A percentile compares a stretch with the other conserved stretches of the same genome.
phyloP scores from a whole-genome alignment of 768 basidiomycete genomes.

The Daedalea quercina region DNA sequence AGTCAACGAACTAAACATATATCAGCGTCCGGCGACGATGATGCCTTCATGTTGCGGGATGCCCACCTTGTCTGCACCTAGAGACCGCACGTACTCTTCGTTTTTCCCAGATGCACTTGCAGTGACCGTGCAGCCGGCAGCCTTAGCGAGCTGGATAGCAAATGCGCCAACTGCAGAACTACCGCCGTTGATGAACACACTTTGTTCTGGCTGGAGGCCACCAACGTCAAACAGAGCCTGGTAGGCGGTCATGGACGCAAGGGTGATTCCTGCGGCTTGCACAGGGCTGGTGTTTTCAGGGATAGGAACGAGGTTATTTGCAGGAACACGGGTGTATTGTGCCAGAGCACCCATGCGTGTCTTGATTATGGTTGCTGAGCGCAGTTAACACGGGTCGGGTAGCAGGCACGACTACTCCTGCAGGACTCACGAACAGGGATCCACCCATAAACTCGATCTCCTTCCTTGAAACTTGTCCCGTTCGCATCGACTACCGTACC shows the following conservation, averaged over 20 bases:
- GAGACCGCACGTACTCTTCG: constrained; percentile 43
- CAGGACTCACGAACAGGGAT: constrained; percentile 31
- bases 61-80: constrained; percentile 63
- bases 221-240: constrained; percentile 43
- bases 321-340: constrained; percentile 47
- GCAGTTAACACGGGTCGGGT: neutral
- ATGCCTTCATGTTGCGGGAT: neutral
- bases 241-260: constrained; percentile 56
- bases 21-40: neutral
- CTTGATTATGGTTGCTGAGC: constrained; percentile 24
- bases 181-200: constrained; percentile 66
- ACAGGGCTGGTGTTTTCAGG: constrained; percentile 45
- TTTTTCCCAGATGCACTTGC: constrained; percentile 58
- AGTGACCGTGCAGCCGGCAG: constrained; percentile 48
- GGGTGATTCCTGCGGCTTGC: constrained; percentile 54
- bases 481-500: constrained; percentile 56
- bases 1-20: constrained; percentile 45
- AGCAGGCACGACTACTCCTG: neutral
- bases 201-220: constrained; percentile 49
- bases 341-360: constrained; percentile 50
- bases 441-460: constrained; percentile 61
- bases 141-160: constrained; percentile 70
- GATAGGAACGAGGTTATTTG: constrained; percentile 31
- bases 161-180: constrained; percentile 62
- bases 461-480: constrained; percentile 42